Evolutionary conservation across 2,329 filamentous ascomycete species (phyloP), one percentile per base, ranked within the genome.

Genomic region (Aspergillus ochraceoroseus): DNA sequence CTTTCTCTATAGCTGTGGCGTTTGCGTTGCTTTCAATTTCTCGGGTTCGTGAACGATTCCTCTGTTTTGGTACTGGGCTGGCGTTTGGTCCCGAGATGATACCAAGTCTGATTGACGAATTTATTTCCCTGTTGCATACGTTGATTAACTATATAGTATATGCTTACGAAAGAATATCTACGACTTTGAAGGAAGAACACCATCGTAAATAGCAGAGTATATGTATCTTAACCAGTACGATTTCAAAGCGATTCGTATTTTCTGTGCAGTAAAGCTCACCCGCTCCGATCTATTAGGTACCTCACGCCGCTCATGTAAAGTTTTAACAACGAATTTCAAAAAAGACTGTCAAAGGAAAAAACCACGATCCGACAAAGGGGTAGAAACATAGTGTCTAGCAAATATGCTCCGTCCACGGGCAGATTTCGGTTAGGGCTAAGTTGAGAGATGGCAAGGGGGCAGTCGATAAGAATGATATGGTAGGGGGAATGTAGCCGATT

Each of bases 271-370:
- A 46, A 43, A 39, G 38, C 33, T 39, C 37, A 29, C 37, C 30
- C 29, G 30, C 29, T 36, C 28, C 41, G 34, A 38, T 47, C 41
- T 51, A 52, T 51, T 45, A 49, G 41, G 42, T 17, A 43, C 44
- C 34, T 39, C 39, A 39, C 43, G 38, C 44, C 49, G 41, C 46
- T 42, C 43, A 38, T 30, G 37, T 40, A 40, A 19, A 34, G 41
- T 4, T 48, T 41, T 25, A 36, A 48, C 38, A 49, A 45, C 47
- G 48, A 50, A 39, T 27, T 28, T 41, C 34, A 44, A 42, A 25
- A 25, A 23, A 46, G 30, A 20, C 36, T 41, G 23, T 32, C 31
- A 32, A 28, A 44, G 23, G 14, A 39, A 23, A 38, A 25, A 25
- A 39, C 9, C 20, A 9, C 20, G 20, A 22, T 22, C 17, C 7